Percentiles rank a stretch among this genome's conserved stretches.
Evolutionary conservation across 495 filamentous ascomycete genomes (phyloP).

Genomic region (Penicillium ochrochloron): DNA sequence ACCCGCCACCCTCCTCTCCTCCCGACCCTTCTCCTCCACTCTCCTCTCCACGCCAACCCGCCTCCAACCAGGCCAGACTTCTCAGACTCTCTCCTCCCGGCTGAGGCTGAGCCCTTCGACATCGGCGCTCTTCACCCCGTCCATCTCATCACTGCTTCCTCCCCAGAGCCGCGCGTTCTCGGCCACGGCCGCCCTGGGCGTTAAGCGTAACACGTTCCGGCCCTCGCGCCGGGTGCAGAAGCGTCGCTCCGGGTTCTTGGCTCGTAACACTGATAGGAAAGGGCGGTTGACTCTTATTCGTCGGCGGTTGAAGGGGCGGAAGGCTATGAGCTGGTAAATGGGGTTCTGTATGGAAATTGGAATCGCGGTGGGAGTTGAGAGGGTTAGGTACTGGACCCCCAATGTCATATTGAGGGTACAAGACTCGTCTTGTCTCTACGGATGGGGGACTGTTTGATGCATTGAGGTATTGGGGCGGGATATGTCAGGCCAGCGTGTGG

Average conservation of each 20-base stretch:
- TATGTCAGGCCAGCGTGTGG: constrained; percentile 15
- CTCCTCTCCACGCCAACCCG: constrained; percentile 39
- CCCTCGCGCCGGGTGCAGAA: constrained; percentile 73
- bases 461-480: constrained; percentile 1
- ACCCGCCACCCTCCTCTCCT: constrained; percentile 22
- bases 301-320: constrained; percentile 63
- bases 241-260: constrained; percentile 70
- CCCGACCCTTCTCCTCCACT: constrained; percentile 31
- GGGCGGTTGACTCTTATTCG: constrained; percentile 62
- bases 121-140: constrained; percentile 27
- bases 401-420: background rate
- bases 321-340: constrained; percentile 60
- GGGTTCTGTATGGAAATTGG: constrained; percentile 1
- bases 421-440: background rate
- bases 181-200: constrained; percentile 51
- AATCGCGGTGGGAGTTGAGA: background rate
- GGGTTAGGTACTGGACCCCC: background rate
- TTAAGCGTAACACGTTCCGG: constrained; percentile 64
- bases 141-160: constrained; percentile 32
- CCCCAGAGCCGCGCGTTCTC: constrained; percentile 47
- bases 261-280: constrained; percentile 57
- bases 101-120: constrained; percentile 15
- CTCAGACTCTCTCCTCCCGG: constrained; percentile 34
- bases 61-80: constrained; percentile 29
- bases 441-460: background rate